Percentiles rank a stretch among this genome's conserved stretches.
Evolutionary conservation across 169 alveolate species (phyloP).

Genomic region (Plasmodium knowlesi): DNA sequence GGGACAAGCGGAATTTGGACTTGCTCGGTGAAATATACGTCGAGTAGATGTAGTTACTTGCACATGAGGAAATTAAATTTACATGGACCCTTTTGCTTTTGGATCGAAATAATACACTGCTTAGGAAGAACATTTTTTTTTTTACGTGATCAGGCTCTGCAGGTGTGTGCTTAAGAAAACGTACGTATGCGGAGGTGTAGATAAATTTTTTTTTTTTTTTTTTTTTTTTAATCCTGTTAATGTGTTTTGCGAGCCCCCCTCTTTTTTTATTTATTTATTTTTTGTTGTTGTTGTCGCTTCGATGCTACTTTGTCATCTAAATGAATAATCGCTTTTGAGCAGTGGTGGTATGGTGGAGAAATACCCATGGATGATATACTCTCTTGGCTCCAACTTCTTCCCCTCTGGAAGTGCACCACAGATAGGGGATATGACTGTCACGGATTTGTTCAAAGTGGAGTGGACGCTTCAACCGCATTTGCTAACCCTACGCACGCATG

Average conservation of each 20-base stretch:
- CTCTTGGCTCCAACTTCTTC: neutral
- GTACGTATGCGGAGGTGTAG: neutral
- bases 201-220: neutral
- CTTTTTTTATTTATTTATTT: neutral
- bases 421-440: neutral
- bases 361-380: neutral
- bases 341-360: neutral
- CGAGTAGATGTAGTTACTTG: slow-evolving; percentile 84
- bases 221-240: neutral
- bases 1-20: slow-evolving; percentile 84
- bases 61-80: slow-evolving; percentile 84
- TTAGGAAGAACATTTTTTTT: slow-evolving; percentile 81
- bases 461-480: neutral
- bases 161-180: neutral
- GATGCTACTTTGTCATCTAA: neutral
- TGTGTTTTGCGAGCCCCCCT: neutral
- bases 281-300: neutral
- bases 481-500: neutral
- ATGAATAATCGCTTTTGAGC: neutral
- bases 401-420: neutral
- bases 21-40: slow-evolving; percentile 88
- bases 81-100: slow-evolving; percentile 88
- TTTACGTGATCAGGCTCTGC: neutral
- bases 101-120: slow-evolving; percentile 80
- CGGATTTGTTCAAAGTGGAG: neutral